Percentiles rank a stretch among this genome's conserved stretches.
Conservation (phyloP, 805 yeast species). For the Starmerella cellae region DNA sequence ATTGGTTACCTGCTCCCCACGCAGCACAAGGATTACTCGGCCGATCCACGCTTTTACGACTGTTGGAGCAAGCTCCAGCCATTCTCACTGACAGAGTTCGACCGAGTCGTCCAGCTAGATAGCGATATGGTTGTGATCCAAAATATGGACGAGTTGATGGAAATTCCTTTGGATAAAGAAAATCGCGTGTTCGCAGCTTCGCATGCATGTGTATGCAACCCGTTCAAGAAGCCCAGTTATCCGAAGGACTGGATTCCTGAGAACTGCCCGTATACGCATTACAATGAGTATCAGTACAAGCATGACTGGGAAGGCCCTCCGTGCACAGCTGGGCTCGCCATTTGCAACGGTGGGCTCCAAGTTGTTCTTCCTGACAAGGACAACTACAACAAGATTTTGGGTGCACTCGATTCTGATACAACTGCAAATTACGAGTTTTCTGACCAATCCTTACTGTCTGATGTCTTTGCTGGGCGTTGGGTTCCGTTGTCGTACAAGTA, state of each 20-base stretch:
- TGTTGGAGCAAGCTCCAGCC: conserved; percentile 52
- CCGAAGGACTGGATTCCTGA: conserved; percentile 40
- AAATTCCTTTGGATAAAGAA: conserved; percentile 29
- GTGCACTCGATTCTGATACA: conserved; percentile 31
- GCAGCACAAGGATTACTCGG: conserved; percentile 33
- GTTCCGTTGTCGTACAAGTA: conserved; percentile 39
- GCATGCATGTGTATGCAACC: conserved; percentile 53
- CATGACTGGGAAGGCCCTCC: conserved; percentile 33
- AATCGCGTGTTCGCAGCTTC: conserved; percentile 40
- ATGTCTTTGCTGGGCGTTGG: conserved; percentile 41
- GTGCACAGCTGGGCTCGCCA: conserved; percentile 32
- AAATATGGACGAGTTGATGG: conserved; percentile 51
- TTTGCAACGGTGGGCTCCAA: conserved; percentile 49
- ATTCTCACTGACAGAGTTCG: conserved; percentile 38
- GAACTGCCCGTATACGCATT: conserved; percentile 40
- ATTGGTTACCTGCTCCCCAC: conserved; percentile 36
- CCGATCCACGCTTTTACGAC: conserved; percentile 44
- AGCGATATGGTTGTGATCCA: conserved; percentile 45
- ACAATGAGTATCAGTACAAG: conserved; percentile 20
- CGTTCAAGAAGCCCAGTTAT: conserved; percentile 38
- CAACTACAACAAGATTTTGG: conserved; percentile 32
- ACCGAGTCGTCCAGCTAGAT: conserved; percentile 44
- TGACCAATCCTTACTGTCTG: conserved; percentile 45
- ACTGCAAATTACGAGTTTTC: conserved; percentile 40
- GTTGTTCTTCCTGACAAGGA: conserved; percentile 35